Evolutionary conservation across 306 rosid species (phyloP).

Genomic region (Citrullus amarus): DNA sequence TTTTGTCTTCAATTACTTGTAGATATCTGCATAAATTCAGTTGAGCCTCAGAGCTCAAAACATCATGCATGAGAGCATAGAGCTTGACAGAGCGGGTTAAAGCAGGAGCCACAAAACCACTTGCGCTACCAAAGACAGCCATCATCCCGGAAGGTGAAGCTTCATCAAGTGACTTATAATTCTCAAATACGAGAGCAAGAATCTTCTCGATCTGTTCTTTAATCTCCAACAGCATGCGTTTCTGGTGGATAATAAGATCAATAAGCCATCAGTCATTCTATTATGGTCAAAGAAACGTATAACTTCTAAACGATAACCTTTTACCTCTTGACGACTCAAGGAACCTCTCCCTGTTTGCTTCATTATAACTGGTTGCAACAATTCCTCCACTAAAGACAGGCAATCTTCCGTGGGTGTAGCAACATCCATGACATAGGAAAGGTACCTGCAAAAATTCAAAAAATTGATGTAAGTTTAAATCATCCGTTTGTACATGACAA

Average conservation of each 20-base stretch:
- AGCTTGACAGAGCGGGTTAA: constrained; percentile 78
- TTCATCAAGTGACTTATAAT: constrained; percentile 90
- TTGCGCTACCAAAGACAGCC: constrained; percentile 60
- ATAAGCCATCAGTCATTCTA: not conserved
- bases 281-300: not conserved
- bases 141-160: constrained; percentile 57
- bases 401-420: constrained; percentile 96
- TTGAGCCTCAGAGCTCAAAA: constrained; percentile 83
- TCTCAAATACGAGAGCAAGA: constrained; percentile 64
- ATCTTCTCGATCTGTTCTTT: constrained; percentile 81
- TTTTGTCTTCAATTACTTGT: constrained; percentile 41
- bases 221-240: constrained; percentile 83
- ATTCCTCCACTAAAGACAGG: constrained; percentile 52
- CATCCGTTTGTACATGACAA: not conserved
- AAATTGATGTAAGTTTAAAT: not conserved
- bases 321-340: constrained; percentile 96
- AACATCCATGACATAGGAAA: constrained; percentile 91
- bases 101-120: constrained; percentile 68
- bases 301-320: not conserved
- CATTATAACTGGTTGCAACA: constrained; percentile 65
- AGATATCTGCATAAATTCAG: constrained; percentile 71
- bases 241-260: constrained; percentile 26
- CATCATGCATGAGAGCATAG: constrained; percentile 73
- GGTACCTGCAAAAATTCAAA: constrained; percentile 31
- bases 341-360: constrained; percentile 59